Base-by-base conservation (phyloP, 2,329 filamentous ascomycete genomes). In the Cladosporium sp. region DNA sequence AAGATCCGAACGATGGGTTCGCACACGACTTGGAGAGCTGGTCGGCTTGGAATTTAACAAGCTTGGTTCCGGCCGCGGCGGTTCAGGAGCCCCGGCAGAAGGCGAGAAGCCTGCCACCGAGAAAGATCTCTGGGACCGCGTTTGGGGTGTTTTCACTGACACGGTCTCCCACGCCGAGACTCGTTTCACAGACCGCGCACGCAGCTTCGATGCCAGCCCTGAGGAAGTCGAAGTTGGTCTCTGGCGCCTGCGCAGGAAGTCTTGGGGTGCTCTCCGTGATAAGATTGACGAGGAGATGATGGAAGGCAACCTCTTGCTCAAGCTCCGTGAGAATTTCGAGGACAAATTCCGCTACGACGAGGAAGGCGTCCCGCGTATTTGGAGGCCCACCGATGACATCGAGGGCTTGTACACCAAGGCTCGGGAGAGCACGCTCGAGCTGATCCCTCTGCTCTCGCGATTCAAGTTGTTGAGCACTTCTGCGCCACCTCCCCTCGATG, bases 281-380 rank as follows among this genome's bases (percentile, higher is more conserved):
- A 93, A 88, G 74, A 86, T 98, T 55, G 92, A 97, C 30, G 93
- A 98, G 65, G 93, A 98, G 70, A 88, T 96, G 65, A 95, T 95
- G 83, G 93, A 97, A 72, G 92, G 92, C 62, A 98, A 97, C 65
- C 83, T 98, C 48, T 75, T 97, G 29, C 77, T 97, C 59, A 98
- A 98, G 75, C 80, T 98, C 45, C 83, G 93, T 30, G 93, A 98
- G 69, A 97, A 96, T 73, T 98, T 98, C 59, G 93, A 98, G 71
- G 93, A 98, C 73, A 96, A 95, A 71, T 98, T 98, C 79, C 85
- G 93, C 56, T 98, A 98, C 62, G 93, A 98, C 62, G 91, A 96
- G 53, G 83, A 84, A 6, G 93, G 93, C 20, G 93, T 98, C 4
- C 93, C 93, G 4, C 81, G 93, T 53, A 95, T 98, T 69, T 98